phyloP scores from a whole-genome alignment of 805 yeast genomes.

The Priceomyces carsonii region DNA sequence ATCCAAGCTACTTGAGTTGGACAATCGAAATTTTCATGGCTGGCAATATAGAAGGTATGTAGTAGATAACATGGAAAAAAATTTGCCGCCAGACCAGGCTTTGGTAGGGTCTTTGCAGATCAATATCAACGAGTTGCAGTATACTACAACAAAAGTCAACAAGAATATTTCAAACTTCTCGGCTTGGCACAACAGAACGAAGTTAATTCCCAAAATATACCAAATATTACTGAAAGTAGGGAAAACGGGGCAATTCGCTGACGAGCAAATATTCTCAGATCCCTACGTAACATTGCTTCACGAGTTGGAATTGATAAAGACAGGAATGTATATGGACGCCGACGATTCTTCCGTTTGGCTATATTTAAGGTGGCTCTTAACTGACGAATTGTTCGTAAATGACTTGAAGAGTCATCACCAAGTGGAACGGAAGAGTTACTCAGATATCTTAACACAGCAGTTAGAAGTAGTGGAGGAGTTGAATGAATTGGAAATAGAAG shows the following conservation, averaged over 20 bases:
- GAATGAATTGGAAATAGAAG: conserved; percentile 71
- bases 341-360: conserved; percentile 94
- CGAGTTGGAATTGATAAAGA: conserved; percentile 70
- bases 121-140: conserved; percentile 60
- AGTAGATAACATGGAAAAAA: conserved; percentile 40
- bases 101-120: conserved; percentile 21
- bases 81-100: conserved; percentile 4
- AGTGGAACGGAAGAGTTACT: conserved; percentile 29
- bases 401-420: conserved; percentile 12
- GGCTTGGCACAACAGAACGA: conserved; percentile 92
- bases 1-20: conserved; percentile 64
- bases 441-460: conserved; percentile 45
- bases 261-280: conserved; percentile 23
- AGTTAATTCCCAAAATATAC: conserved; percentile 58
- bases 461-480: conserved; percentile 56
- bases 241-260: conserved; percentile 12
- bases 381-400: conserved; percentile 40
- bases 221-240: conserved; percentile 10
- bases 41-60: conserved; percentile 91
- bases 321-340: conserved; percentile 90
- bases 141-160: conserved; percentile 77
- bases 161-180: conserved; percentile 88
- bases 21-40: conserved; percentile 88
- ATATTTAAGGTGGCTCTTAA: conserved; percentile 77
- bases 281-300: conserved; percentile 40